phyloP scores from a whole-genome alignment of 2,329 filamentous ascomycete species.

The Aspergillus sp. region DNA sequence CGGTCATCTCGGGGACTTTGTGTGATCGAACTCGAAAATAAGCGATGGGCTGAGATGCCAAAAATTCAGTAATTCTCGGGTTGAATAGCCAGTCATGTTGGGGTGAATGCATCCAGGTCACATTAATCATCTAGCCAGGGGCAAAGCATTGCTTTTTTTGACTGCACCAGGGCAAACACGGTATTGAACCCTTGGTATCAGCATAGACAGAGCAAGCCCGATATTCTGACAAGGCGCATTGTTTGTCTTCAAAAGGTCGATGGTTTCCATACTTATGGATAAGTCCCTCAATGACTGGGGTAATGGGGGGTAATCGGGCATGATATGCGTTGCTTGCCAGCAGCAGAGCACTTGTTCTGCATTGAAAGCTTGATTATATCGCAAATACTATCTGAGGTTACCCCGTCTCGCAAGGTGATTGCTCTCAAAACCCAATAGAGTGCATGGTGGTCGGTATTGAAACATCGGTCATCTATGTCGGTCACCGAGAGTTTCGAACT shows the following conservation, averaged over 20 bases:
- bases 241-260: not conserved
- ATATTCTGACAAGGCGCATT: not conserved
- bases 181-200: not conserved
- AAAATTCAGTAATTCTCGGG: not conserved
- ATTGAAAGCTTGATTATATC: not conserved
- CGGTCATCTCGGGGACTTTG: not conserved
- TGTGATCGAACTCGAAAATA: not conserved
- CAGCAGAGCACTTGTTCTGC: not conserved
- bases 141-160: not conserved
- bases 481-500: not conserved
- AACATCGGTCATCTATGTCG: not conserved
- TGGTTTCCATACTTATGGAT: not conserved
- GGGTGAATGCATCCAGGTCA: not conserved
- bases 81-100: not conserved
- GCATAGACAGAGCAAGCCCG: not conserved
- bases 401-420: not conserved
- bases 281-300: not conserved
- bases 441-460: not conserved
- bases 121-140: not conserved
- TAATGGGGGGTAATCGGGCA: not conserved
- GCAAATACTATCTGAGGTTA: not conserved
- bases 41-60: not conserved
- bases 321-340: not conserved
- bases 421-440: not conserved
- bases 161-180: not conserved